Evolutionary conservation across 441 rosid species (phyloP).

Genomic region (Caryocar brasiliense): DNA sequence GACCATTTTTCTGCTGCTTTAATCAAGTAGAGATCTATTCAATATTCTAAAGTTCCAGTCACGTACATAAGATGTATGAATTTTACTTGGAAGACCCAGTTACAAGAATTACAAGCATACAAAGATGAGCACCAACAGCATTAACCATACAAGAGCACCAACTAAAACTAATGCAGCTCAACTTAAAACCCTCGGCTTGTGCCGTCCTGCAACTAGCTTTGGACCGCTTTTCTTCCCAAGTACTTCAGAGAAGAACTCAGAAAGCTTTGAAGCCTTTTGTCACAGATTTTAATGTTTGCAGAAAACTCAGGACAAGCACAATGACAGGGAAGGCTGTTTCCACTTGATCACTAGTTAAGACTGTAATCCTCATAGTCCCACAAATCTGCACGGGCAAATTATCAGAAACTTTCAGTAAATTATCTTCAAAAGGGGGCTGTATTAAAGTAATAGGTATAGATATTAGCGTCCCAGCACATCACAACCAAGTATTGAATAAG

Average conservation of each 20-base stretch:
- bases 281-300: not conserved
- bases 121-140: too few relatives aligned
- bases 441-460: not conserved
- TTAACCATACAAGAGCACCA: too few relatives aligned
- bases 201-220: not conserved
- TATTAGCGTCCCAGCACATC: not conserved
- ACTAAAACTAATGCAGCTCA: too few relatives aligned
- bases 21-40: too few relatives aligned
- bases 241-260: not conserved
- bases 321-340: not conserved
- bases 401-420: not conserved
- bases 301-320: conserved; percentile 7
- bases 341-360: not conserved
- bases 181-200: too few relatives aligned
- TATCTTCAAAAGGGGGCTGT: not conserved
- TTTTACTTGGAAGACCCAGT: too few relatives aligned
- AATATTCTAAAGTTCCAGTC: too few relatives aligned
- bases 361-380: not conserved
- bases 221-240: not conserved
- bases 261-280: not conserved
- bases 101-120: too few relatives aligned
- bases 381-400: not conserved
- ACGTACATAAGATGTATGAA: too few relatives aligned
- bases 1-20: too few relatives aligned
- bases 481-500: not conserved